These are phyloP conservation scores for Plenodomus biglobosus DNA, from an alignment of 2,329 filamentous ascomycete genomes.

Conservation along the genomic window DNA sequence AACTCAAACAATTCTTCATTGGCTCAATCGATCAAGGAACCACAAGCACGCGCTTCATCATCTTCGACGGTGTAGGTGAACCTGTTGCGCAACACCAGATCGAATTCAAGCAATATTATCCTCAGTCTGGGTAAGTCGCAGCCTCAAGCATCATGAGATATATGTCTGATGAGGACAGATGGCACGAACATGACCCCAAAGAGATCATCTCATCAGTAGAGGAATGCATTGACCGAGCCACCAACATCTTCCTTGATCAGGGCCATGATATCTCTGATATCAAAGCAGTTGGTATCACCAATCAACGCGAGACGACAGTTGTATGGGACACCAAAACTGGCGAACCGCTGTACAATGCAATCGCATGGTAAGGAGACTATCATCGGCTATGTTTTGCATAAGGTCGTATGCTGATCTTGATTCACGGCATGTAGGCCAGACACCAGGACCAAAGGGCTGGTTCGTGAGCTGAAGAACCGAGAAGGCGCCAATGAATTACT, in stretches of 20 bases:
- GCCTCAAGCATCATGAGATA: neutral
- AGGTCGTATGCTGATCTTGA: slow-evolving; percentile 4
- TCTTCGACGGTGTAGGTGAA: slow-evolving; percentile 78
- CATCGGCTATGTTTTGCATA: neutral
- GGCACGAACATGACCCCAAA: slow-evolving; percentile 85
- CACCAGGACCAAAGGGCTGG: slow-evolving; percentile 73
- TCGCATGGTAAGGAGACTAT: slow-evolving; percentile 64
- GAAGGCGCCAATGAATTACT: slow-evolving; percentile 69
- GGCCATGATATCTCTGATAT: slow-evolving; percentile 71
- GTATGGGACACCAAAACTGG: slow-evolving; percentile 83
- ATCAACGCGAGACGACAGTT: slow-evolving; percentile 85
- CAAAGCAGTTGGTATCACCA: slow-evolving; percentile 80
- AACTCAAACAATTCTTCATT: slow-evolving; percentile 65
- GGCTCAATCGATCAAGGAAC: slow-evolving; percentile 91
- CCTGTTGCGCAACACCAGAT: slow-evolving; percentile 82
- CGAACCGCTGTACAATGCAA: slow-evolving; percentile 77
- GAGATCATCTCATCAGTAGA: slow-evolving; percentile 76
- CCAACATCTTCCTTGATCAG: slow-evolving; percentile 68
- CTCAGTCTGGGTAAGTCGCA: slow-evolving; percentile 72
- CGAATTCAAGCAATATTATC: slow-evolving; percentile 83
- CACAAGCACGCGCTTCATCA: slow-evolving; percentile 84
- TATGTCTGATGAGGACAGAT: slow-evolving; percentile 54
- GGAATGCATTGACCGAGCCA: slow-evolving; percentile 75
- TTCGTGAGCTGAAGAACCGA: slow-evolving; percentile 71
- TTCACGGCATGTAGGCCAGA: slow-evolving; percentile 57